Conservation (phyloP, 495 filamentous ascomycete genomes). For the Penicillium parvum region DNA sequence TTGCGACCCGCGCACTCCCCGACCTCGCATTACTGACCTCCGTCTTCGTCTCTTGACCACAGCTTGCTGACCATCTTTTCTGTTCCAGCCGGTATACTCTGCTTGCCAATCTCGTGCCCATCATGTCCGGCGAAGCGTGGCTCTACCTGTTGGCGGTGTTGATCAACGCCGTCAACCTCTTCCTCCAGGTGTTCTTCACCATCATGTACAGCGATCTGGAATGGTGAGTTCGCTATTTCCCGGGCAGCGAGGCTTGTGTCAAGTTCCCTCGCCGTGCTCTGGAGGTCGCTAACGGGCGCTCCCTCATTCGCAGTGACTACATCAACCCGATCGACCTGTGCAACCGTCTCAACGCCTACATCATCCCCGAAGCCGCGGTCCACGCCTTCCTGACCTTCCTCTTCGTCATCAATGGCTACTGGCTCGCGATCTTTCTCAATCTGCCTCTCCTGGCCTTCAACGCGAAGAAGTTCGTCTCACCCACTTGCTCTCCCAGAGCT, state of each 20-base stretch:
- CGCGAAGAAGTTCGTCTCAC: slow-evolving; percentile 78
- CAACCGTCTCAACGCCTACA: slow-evolving; percentile 99
- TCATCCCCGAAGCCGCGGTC: slow-evolving; percentile 96
- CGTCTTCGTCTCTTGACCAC: slow-evolving; percentile 3
- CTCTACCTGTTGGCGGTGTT: slow-evolving; percentile 97
- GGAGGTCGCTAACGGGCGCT: slow-evolving; percentile 17
- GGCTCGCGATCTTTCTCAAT: slow-evolving; percentile 89
- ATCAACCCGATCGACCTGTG: slow-evolving; percentile 99
- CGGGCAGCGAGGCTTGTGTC: background rate
- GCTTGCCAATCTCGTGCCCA: slow-evolving; percentile 35
- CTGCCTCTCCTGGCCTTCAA: slow-evolving; percentile 91
- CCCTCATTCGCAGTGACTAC: slow-evolving; percentile 69
- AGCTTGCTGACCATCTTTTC: slow-evolving; percentile 5
- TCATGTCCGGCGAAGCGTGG: slow-evolving; percentile 99
- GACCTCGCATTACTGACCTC: slow-evolving; percentile 1
- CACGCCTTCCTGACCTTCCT: slow-evolving; percentile 91
- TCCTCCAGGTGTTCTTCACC: slow-evolving; percentile 99
- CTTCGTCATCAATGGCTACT: slow-evolving; percentile 98
- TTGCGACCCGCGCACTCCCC: slow-evolving; percentile 10
- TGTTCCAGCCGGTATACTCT: slow-evolving; percentile 1
- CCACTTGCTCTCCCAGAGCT: background rate
- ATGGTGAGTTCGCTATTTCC: slow-evolving; percentile 59
- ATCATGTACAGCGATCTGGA: slow-evolving; percentile 99
- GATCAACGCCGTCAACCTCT: slow-evolving; percentile 99
- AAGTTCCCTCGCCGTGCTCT: background rate